Base-by-base conservation (phyloP, 2,329 filamentous ascomycete genomes). In the Colletotrichum sp. region DNA sequence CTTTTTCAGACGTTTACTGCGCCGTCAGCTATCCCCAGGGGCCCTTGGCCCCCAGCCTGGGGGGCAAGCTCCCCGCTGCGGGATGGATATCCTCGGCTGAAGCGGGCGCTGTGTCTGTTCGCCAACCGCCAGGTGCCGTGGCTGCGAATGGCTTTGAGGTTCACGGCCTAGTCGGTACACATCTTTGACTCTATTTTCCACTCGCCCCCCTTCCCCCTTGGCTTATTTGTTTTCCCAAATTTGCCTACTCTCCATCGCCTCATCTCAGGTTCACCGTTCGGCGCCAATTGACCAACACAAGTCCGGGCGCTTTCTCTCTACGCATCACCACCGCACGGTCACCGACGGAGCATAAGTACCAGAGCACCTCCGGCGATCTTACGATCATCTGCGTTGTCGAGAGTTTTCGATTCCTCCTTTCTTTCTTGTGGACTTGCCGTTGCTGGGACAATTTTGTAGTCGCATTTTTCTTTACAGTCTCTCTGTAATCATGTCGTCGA, bases 401-500 rank as follows among this genome's bases (percentile, higher is more conserved):
- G 43, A 51, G 43, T 58, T n/a, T 16, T 54, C 33, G 33, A n/a
- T 21, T 21, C 13, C 15, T 36, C 31, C 57, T 31, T 16, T 76
- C 31, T 59, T 27, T 8, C 29, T 38, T 11, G 12, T 47, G n/a
- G 34, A 8, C n/a, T 61, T 58, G 12, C 27, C 21, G 2, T n/a
- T 54, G 29, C 29, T 59, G 11, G 47, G 31, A 24, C 16, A 29
- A 61, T 51, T 29, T 43, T 12, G 8, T 21, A 58, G 12, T n/a
- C 33, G 15, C 58, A 18, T 29, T 21, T 54, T 29, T 34, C 24
- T 24, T 43, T 24, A 59, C 36, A 73, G 65, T 51, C 34, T 82
- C 33, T 63, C 18, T 13, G 81, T 79, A 43, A 73, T 69, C 59
- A 88, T 88, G 83, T 89, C 87, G 71, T 88, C 87, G 31, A 82